These are phyloP conservation scores for Tylopilus sp. DNA, from an alignment of 768 basidiomycete species.

Conservation along the genomic window DNA sequence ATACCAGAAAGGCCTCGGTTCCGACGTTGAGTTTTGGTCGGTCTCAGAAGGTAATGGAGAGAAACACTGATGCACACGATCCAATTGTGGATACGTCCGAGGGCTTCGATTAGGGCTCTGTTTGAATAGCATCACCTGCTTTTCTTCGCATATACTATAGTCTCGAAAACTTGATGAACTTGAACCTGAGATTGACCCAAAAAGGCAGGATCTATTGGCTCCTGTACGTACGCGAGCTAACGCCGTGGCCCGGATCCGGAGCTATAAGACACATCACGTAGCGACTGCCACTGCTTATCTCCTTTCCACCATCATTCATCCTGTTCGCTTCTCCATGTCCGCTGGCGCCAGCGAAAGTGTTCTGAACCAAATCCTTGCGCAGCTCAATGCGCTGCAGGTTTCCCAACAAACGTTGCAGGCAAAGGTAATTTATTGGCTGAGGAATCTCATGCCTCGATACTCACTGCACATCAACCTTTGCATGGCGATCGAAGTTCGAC, in stretches of 20 bases:
- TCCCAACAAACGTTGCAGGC: conserved; percentile 77
- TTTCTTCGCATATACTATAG: too few relatives aligned
- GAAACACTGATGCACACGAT: too few relatives aligned
- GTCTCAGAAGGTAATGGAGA: too few relatives aligned
- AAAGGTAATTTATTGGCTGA: too few relatives aligned
- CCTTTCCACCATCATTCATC: conserved; percentile 9
- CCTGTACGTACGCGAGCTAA: too few relatives aligned
- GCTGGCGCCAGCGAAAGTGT: conserved; percentile 45
- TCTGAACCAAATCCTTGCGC: conserved; percentile 68
- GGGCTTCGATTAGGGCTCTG: too few relatives aligned
- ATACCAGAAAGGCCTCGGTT: too few relatives aligned
- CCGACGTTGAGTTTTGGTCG: too few relatives aligned
- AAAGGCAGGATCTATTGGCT: not conserved
- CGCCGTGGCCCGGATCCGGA: not conserved
- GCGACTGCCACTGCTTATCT: conserved; percentile 2
- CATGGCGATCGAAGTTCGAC: conserved; percentile 46
- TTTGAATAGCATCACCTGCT: too few relatives aligned
- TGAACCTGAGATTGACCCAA: not conserved
- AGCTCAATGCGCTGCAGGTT: conserved; percentile 67
- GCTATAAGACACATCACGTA: conserved; percentile 4
- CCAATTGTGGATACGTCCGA: too few relatives aligned
- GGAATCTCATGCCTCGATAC: not conserved
- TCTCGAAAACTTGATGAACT: too few relatives aligned
- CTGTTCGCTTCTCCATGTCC: conserved; percentile 20
- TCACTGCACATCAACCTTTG: not conserved